Base-by-base conservation (phyloP, 768 basidiomycete genomes). In the Scleroderma citrinum region DNA sequence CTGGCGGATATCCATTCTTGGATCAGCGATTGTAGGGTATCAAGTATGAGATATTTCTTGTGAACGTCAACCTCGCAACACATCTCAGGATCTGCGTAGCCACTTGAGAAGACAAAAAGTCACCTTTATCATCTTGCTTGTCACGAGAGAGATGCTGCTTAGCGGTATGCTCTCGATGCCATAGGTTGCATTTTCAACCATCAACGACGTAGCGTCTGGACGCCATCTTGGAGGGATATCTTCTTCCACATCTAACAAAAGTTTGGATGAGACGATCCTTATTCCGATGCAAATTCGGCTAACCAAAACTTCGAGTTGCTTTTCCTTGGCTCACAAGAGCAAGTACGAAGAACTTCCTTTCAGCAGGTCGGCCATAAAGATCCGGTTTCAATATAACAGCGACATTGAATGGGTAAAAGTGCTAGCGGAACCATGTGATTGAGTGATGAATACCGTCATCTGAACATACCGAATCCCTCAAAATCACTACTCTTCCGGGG, bases 181-280 rank as follows among this genome's bases (percentile, higher is more conserved):
- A 60, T 92, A 95, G 1, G 76, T 76, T 1, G 73, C 72, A 30
- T 80, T 70, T 1, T 78, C 69, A 0, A 77, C 72, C 3, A 70
- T 52, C 14, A 86, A 61, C 1, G 67, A 70, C 17, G 66, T 63
- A 1, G 83, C 72, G 2, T 57, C 60, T 3, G 85, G 79, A 0
- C 90, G 91, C 92, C 92, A 97, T 36, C 62, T 66, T 3, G 96
- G 96, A 10, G 87, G 73, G 14, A 91, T 65, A 52, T 78, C 71
- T 24, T 64, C 59, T 37, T 83, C 76, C 29, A 80, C 59, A 58
- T 87, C 91, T 92, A 42, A 21, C 24, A 30, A 14, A 49, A 24
- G 40, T 37, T 38, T 20, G 26, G 32, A 29, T 5, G 26, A 45
- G 35, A 23, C 10, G 48, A 29, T 21, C 26, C n/a, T 45, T 31